Percentiles rank a stretch among this genome's conserved stretches.
phyloP scores from a whole-genome alignment of 192 early-diverging fungal species.

The Coemansia sp. region DNA sequence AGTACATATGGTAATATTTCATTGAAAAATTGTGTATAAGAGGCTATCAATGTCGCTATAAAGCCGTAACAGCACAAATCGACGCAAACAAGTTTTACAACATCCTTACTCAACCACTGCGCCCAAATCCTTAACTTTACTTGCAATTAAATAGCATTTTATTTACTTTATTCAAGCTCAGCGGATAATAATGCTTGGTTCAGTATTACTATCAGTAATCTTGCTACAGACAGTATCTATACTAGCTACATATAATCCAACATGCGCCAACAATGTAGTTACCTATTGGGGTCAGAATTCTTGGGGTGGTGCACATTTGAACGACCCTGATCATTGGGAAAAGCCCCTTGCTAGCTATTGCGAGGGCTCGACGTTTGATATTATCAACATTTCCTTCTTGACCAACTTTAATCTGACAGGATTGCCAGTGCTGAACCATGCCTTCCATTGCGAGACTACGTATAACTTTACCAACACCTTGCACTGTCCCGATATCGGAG shows the following conservation, averaged over 20 bases:
- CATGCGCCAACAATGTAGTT: slow-evolving; percentile 55
- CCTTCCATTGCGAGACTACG: slow-evolving; percentile 62
- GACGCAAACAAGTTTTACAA: no score
- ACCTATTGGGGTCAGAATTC: slow-evolving; percentile 65
- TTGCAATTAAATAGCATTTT: no score
- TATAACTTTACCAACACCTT: slow-evolving; percentile 61
- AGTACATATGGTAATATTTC: no score
- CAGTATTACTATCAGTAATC: background rate
- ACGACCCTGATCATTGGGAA: slow-evolving; percentile 45
- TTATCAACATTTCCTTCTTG: slow-evolving; percentile 63
- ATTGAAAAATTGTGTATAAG: no score
- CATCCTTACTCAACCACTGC: no score
- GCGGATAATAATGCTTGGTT: background rate
- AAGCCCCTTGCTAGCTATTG: slow-evolving; percentile 60
- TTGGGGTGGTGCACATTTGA: slow-evolving; percentile 56
- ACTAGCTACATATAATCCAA: slow-evolving; percentile 22
- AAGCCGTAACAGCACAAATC: no score
- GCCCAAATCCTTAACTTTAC: no score
- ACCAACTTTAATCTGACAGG: slow-evolving; percentile 61
- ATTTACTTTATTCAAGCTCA: no score
- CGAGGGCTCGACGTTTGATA: slow-evolving; percentile 53
- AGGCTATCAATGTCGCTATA: no score
- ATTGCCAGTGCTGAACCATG: slow-evolving; percentile 66
- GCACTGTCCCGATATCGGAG: slow-evolving; percentile 65
- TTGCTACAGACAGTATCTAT: background rate